Evolutionary conservation across 2,329 filamentous ascomycete genomes (phyloP).

Genomic region (Didymella glomerata): DNA sequence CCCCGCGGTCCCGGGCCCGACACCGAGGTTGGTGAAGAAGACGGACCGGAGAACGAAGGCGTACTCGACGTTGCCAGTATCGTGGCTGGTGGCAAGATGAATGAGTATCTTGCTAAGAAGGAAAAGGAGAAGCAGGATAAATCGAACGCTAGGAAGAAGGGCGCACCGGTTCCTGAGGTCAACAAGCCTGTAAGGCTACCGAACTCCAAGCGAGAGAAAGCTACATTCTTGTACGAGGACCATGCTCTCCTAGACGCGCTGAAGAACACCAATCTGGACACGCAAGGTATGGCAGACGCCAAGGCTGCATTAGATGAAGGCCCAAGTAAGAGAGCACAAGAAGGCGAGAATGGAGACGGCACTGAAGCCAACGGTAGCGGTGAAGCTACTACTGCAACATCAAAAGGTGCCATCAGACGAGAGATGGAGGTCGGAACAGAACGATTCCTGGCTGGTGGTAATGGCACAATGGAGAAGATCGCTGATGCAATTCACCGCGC

Average conservation of each 20-base stretch:
- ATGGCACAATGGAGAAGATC: slow-evolving; percentile 81
- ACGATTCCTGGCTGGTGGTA: slow-evolving; percentile 70
- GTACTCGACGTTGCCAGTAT: slow-evolving; percentile 86
- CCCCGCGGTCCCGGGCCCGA: slow-evolving; percentile 64
- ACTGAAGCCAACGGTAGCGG: slow-evolving; percentile 41
- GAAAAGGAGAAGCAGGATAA: slow-evolving; percentile 80
- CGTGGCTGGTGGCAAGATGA: slow-evolving; percentile 80
- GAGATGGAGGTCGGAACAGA: slow-evolving; percentile 82
- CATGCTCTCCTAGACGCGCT: slow-evolving; percentile 63
- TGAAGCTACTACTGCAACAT: slow-evolving; percentile 25
- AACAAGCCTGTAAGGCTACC: slow-evolving; percentile 69
- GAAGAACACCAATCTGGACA: slow-evolving; percentile 59
- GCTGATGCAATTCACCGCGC: slow-evolving; percentile 84
- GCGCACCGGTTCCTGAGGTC: slow-evolving; percentile 66
- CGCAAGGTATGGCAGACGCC: slow-evolving; percentile 59
- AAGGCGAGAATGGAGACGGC: slow-evolving; percentile 43
- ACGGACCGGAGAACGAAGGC: slow-evolving; percentile 69
- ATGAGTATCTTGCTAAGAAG: slow-evolving; percentile 82
- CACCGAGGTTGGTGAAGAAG: slow-evolving; percentile 63
- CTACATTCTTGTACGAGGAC: slow-evolving; percentile 78
- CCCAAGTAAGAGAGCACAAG: slow-evolving; percentile 51
- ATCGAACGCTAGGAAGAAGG: slow-evolving; percentile 65
- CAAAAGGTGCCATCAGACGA: slow-evolving; percentile 53
- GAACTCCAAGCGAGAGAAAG: slow-evolving; percentile 75
- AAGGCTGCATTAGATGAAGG: slow-evolving; percentile 62